Percentiles rank a stretch among this genome's conserved stretches.
Conservation (phyloP, 176 grass and related monocot genomes). For the Triticum turgidum region DNA sequence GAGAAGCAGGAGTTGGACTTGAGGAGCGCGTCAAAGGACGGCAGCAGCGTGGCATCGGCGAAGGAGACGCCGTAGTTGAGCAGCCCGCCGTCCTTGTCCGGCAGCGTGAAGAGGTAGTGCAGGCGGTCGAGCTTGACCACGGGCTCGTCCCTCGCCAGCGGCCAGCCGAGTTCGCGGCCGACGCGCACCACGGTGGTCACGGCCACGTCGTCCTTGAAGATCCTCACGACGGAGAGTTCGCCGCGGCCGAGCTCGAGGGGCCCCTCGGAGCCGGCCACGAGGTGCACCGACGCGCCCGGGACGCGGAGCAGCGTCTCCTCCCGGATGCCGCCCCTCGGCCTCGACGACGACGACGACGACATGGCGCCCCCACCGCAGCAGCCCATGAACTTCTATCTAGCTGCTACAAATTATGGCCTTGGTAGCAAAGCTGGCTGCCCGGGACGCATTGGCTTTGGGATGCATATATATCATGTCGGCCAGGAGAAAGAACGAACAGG, state of each 20-base stretch:
- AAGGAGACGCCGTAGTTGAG: conserved; percentile 97
- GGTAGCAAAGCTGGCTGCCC: background rate
- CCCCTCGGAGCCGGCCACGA: conserved; percentile 41
- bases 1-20: conserved; percentile 68
- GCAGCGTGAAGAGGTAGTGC: conserved; percentile 90
- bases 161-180: conserved; percentile 76
- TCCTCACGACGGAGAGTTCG: conserved; percentile 53
- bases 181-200: conserved; percentile 68
- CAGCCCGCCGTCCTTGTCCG: conserved; percentile 58
- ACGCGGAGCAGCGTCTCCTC: conserved; percentile 73
- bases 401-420: background rate
- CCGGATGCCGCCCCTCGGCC: conserved; percentile 28
- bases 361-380: conserved; percentile 43
- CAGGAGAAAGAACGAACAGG: background rate
- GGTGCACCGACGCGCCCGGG: conserved; percentile 64
- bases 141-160: conserved; percentile 84
- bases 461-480: background rate
- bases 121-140: conserved; percentile 71
- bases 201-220: conserved; percentile 51
- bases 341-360: conserved; percentile 25
- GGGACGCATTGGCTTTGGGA: conserved; percentile 11
- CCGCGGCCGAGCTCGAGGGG: conserved; percentile 61
- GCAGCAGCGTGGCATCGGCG: conserved; percentile 31
- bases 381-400: conserved; percentile 35
- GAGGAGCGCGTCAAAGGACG: conserved; percentile 69